Conservation (phyloP, 345 rosid genomes). For the Pistacia vera region DNA sequence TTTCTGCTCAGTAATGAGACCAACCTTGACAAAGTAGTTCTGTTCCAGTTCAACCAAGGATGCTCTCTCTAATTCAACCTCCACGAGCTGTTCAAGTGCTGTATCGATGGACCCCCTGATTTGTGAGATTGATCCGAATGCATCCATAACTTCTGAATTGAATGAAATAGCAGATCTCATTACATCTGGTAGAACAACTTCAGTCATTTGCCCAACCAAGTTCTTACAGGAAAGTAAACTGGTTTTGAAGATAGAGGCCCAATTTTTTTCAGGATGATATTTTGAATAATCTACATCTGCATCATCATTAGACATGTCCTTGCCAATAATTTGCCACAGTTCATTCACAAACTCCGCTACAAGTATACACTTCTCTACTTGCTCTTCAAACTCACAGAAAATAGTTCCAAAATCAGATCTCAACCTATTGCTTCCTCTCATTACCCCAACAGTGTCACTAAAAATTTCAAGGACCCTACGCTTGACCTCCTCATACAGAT, state of each 20-base stretch:
- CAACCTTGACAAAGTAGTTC: conserved; percentile 80
- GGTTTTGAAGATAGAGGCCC: conserved; percentile 64
- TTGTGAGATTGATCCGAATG: conserved; percentile 80
- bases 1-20: conserved; percentile 79
- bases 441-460: conserved; percentile 39
- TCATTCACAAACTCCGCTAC: conserved; percentile 60
- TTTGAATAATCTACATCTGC: conserved; percentile 32
- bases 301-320: conserved; percentile 35
- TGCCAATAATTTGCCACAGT: conserved; percentile 47
- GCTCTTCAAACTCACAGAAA: conserved; percentile 68
- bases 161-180: conserved; percentile 65
- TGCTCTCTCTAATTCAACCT: conserved; percentile 72
- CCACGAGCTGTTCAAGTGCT: conserved; percentile 75
- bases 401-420: conserved; percentile 45
- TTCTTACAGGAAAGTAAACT: conserved; percentile 54
- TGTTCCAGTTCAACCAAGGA: conserved; percentile 81
- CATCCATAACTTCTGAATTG: conserved; percentile 80
- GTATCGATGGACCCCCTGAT: conserved; percentile 75
- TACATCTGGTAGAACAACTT: conserved; percentile 64
- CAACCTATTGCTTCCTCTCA: conserved; percentile 32
- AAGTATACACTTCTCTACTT: conserved; percentile 73
- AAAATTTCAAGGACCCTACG: conserved; percentile 47
- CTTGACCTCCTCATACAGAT: conserved; percentile 62
- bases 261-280: conserved; percentile 45
- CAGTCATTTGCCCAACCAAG: conserved; percentile 68